Percentiles rank a stretch among this genome's conserved stretches.
phyloP scores from a whole-genome alignment of 805 yeast genomes.

The Saccharomycopsis sp. region DNA sequence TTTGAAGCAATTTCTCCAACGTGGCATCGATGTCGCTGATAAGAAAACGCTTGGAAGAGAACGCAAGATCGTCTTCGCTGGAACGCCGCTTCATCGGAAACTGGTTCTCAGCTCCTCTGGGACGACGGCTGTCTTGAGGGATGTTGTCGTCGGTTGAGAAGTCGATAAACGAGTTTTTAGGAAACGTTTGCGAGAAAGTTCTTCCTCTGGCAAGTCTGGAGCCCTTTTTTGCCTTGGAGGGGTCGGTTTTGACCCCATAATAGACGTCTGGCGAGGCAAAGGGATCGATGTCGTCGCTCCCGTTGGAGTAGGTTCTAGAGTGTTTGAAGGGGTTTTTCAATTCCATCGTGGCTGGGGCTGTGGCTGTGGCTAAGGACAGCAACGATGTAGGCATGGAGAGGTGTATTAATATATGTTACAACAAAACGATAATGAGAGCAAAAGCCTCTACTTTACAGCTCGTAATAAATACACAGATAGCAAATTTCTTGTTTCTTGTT shows the following conservation, averaged over 20 bases:
- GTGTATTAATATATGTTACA: too few species aligned
- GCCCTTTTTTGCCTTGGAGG: slow-evolving; percentile 36
- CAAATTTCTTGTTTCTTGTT: too few species aligned
- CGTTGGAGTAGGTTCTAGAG: slow-evolving; percentile 34
- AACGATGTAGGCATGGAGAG: too few species aligned
- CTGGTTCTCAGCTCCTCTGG: slow-evolving; percentile 21
- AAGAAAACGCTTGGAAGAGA: slow-evolving; percentile 40
- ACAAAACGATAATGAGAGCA: too few species aligned
- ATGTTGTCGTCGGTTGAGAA: slow-evolving; percentile 22
- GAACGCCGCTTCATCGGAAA: slow-evolving; percentile 40
- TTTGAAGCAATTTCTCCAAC: slow-evolving; percentile 55
- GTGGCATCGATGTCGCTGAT: slow-evolving; percentile 73
- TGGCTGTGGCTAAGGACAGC: too few species aligned
- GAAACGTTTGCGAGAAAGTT: slow-evolving; percentile 30
- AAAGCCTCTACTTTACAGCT: too few species aligned
- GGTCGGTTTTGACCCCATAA: slow-evolving; percentile 59
- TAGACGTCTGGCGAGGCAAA: slow-evolving; percentile 62
- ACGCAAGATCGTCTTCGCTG: slow-evolving; percentile 41
- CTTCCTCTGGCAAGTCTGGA: slow-evolving; percentile 46
- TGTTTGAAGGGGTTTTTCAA: slow-evolving; percentile 12
- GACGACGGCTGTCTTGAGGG: slow-evolving; percentile 11
- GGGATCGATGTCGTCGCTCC: slow-evolving; percentile 50
- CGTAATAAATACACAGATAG: too few species aligned
- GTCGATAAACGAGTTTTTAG: slow-evolving; percentile 17
- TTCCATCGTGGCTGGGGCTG: background rate